A percentile compares a stretch with the other conserved stretches of the same genome.
These are phyloP conservation scores for Auricularia cornea DNA, from an alignment of 768 basidiomycete species.

Conservation along the genomic window DNA sequence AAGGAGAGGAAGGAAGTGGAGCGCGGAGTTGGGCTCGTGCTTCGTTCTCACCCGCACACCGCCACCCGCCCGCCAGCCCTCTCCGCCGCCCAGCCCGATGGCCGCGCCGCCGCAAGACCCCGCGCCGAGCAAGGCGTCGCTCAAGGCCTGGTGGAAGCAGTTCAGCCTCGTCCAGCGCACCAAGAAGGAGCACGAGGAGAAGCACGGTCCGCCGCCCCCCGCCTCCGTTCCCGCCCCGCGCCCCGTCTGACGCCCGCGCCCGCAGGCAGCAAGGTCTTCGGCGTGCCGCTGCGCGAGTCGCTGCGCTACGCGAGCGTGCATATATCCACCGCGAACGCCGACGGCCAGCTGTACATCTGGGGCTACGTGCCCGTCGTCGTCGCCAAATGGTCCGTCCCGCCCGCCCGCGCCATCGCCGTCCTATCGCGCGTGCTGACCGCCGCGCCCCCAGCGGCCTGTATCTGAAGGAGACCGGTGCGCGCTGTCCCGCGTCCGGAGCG, in stretches of 20 bases:
- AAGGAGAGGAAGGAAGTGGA: no score
- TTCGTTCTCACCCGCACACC: no score
- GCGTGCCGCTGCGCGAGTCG: slow-evolving; percentile 74
- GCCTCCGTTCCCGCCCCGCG: not conserved
- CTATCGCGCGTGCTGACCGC: slow-evolving; percentile 6
- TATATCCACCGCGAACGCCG: slow-evolving; percentile 80
- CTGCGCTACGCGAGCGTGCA: slow-evolving; percentile 85
- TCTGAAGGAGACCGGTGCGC: slow-evolving; percentile 85
- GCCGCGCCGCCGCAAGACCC: not conserved
- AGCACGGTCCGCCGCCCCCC: slow-evolving; percentile 29
- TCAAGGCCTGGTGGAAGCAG: slow-evolving; percentile 78
- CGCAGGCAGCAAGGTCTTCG: slow-evolving; percentile 53
- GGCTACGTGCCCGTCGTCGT: slow-evolving; percentile 96
- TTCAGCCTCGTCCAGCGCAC: slow-evolving; percentile 57
- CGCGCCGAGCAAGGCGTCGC: slow-evolving; percentile 34
- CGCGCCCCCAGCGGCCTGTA: slow-evolving; percentile 61
- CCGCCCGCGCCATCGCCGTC: slow-evolving; percentile 4
- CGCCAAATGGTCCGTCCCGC: slow-evolving; percentile 75
- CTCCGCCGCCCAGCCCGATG: not conserved
- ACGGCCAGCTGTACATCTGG: slow-evolving; percentile 82
- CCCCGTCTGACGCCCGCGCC: not conserved
- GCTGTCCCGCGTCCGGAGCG: not conserved
- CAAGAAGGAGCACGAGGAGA: slow-evolving; percentile 44
- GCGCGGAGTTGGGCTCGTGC: no score
- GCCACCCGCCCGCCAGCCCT: no score